phyloP scores from a whole-genome alignment of 306 rosid genomes.

The Glycine latifolia region DNA sequence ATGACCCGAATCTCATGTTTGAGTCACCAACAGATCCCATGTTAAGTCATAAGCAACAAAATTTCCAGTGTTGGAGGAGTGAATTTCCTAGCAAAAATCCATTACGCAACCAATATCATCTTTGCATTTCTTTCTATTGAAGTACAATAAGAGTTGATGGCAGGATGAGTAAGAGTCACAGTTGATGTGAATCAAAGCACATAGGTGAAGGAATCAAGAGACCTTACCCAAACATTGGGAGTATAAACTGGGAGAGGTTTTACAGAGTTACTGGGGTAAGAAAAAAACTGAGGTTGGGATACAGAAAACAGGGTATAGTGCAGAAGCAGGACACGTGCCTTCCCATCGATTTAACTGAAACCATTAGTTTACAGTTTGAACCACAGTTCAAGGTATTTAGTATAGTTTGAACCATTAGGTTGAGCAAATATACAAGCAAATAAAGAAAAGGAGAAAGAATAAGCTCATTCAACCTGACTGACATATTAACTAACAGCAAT shows the following conservation, averaged over 20 bases:
- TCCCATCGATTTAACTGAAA: not conserved
- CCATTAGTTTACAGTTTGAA: not conserved
- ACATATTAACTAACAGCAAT: too few species aligned
- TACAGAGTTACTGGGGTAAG: not conserved
- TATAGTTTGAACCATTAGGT: not conserved
- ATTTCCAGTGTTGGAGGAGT: too few species aligned
- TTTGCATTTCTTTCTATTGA: not conserved
- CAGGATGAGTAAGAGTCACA: not conserved
- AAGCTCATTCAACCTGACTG: not conserved
- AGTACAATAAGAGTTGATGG: not conserved
- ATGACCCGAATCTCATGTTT: not conserved
- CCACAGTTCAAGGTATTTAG: not conserved
- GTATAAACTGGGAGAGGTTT: too few species aligned
- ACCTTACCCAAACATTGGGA: too few species aligned
- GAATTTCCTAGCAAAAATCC: too few species aligned
- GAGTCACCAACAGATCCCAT: not conserved
- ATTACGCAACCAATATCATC: not conserved
- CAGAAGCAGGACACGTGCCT: not conserved
- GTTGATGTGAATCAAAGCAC: not conserved
- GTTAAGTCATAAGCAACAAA: not conserved
- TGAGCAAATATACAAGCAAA: not conserved
- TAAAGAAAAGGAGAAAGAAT: slow-evolving; percentile 23
- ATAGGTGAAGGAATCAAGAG: not conserved
- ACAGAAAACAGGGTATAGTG: not conserved
- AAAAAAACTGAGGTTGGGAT: not conserved